Conservation (phyloP, 1,284 basidiomycete species). For the Leccinum angustisporum region DNA sequence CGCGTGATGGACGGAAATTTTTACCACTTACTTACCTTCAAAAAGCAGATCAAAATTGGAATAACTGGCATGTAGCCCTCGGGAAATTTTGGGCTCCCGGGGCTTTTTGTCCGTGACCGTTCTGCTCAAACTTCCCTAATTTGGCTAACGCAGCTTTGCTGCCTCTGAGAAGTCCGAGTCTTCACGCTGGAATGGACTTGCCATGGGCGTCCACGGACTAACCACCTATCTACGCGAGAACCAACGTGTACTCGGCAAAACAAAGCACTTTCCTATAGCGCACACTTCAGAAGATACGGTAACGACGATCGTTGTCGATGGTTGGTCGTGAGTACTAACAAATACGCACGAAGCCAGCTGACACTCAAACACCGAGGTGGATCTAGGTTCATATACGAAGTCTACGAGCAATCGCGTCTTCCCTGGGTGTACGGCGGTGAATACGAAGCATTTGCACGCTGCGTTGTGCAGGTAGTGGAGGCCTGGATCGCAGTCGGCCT, state of each 20-base stretch:
- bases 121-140: slow-evolving; percentile 10
- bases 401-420: slow-evolving; percentile 62
- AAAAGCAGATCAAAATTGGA: background rate
- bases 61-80: background rate
- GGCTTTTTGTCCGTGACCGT: background rate
- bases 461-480: slow-evolving; percentile 54
- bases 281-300: slow-evolving; percentile 12
- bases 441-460: slow-evolving; percentile 58
- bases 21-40: slow-evolving; percentile 15
- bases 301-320: slow-evolving; percentile 71
- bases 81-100: background rate
- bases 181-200: slow-evolving; percentile 13
- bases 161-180: background rate
- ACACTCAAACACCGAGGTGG: background rate
- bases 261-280: slow-evolving; percentile 38
- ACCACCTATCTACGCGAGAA: slow-evolving; percentile 79
- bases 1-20: background rate
- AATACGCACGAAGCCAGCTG: background rate
- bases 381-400: slow-evolving; percentile 74
- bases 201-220: slow-evolving; percentile 82
- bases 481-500: slow-evolving; percentile 77
- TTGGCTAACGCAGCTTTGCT: background rate
- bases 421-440: slow-evolving; percentile 89
- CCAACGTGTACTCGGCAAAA: slow-evolving; percentile 56
- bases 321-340: slow-evolving; percentile 75